These are phyloP conservation scores for Primulina eburnea DNA, from an alignment of 257 asterid genomes.

Conservation along the genomic window DNA sequence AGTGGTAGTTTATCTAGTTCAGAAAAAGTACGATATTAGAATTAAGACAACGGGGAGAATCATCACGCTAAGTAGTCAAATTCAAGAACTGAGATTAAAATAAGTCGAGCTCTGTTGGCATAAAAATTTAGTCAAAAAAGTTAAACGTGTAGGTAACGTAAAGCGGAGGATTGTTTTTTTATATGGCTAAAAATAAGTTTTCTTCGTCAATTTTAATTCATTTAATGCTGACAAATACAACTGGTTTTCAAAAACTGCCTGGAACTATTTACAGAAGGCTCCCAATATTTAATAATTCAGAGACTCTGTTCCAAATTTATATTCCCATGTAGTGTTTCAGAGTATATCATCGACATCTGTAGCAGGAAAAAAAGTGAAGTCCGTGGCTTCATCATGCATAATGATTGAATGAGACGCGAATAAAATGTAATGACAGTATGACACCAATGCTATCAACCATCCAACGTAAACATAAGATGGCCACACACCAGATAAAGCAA, in stretches of 20 bases:
- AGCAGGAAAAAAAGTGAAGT: too few relatives aligned
- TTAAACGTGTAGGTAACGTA: constrained; percentile 16
- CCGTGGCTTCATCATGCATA: constrained; percentile 2
- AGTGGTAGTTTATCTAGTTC: neutral
- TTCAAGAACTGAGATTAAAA: neutral
- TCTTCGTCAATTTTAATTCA: constrained; percentile 17
- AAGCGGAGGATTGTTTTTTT: neutral
- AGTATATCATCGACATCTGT: neutral
- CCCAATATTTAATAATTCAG: too few relatives aligned
- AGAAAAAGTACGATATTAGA: neutral
- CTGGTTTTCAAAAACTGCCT: neutral
- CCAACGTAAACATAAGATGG: neutral
- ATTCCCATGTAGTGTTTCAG: neutral
- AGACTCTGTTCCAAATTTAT: too few relatives aligned
- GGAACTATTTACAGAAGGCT: neutral
- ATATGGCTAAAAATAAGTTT: neutral
- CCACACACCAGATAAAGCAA: neutral
- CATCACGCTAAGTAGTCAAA: neutral
- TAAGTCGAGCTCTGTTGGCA: too few relatives aligned
- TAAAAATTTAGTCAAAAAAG: constrained; percentile 7
- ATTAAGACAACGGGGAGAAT: neutral
- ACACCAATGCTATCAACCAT: neutral
- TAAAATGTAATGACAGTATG: neutral
- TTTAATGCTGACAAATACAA: constrained; percentile 18
- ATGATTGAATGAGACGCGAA: neutral